These are phyloP conservation scores for Trichoderma lentiforme DNA, from an alignment of 2,329 filamentous ascomycete genomes.

Conservation along the genomic window DNA sequence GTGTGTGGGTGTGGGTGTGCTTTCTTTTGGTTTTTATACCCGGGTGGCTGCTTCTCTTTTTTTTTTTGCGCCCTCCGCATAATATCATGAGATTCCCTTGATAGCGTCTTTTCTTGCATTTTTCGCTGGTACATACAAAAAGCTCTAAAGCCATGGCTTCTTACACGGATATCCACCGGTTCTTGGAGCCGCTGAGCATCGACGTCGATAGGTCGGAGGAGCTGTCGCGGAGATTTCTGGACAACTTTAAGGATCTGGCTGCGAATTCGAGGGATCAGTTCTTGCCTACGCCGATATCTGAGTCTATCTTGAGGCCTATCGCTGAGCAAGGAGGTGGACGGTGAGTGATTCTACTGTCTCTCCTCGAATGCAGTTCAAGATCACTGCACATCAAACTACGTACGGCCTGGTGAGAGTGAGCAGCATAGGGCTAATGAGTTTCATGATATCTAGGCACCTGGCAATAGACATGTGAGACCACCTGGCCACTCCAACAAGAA, in stretches of 20 bases:
- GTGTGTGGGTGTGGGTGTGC: neutral
- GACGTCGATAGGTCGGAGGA: slow-evolving; percentile 43
- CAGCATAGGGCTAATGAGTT: slow-evolving; percentile 15
- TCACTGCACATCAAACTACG: neutral
- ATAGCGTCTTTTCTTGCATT: slow-evolving; percentile 1
- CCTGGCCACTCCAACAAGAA: neutral
- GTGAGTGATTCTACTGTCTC: slow-evolving; percentile 38
- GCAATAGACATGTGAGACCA: slow-evolving; percentile 62
- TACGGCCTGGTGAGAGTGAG: neutral
- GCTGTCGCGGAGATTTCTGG: slow-evolving; percentile 47
- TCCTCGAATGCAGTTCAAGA: neutral
- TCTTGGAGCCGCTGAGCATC: slow-evolving; percentile 50
- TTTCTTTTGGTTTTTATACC: neutral
- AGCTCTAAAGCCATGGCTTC: slow-evolving; percentile 25
- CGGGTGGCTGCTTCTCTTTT: neutral
- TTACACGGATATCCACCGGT: slow-evolving; percentile 35
- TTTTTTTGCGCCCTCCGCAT: neutral
- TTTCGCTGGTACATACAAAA: neutral
- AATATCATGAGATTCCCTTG: slow-evolving; percentile 9
- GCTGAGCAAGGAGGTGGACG: slow-evolving; percentile 42
- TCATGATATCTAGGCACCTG: slow-evolving; percentile 44
- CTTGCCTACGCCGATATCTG: slow-evolving; percentile 58
- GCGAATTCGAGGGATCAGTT: slow-evolving; percentile 55
- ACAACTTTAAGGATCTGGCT: slow-evolving; percentile 49
- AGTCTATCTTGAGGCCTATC: slow-evolving; percentile 52